Base-by-base conservation (phyloP, 306 rosid species). In the Urtica urens region DNA sequence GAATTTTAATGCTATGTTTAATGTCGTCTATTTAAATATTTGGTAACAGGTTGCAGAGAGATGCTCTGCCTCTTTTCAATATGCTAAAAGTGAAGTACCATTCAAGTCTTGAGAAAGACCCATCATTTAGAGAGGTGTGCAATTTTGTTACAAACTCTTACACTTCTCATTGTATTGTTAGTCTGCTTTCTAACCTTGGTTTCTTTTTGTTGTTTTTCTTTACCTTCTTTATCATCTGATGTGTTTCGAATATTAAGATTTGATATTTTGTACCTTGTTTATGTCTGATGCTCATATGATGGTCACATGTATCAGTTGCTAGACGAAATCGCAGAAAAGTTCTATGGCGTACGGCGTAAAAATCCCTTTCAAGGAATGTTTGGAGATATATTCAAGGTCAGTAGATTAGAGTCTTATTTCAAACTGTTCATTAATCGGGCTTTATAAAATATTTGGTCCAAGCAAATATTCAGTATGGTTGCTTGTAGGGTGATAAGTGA, bases 31-130 rank as follows among this genome's bases (percentile, higher is more conserved):
- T n/a, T n/a, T n/a, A n/a, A n/a, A n/a, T n/a, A n/a, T n/a, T n/a
- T n/a, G n/a, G n/a, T n/a, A 35, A 61, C 90, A 90, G 97, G 73
- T 64, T 90, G 94, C 82, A 82, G 69, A 79, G 96, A 71, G 92
- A 85, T 67, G 87, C 96, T 49, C 49, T 82, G 55, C 96, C 96
- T 2, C 95, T 92, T 65, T 85, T 82, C 49, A 92, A 73, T 58
- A 82, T 79, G 87, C 60, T 92, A 70, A 73, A 74, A 66, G 51
- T 52, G 21, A 85, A 74, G 9, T 92, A 68, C 71, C 81, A 79
- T 69, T 30, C 83, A 39, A 45, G 78, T 64, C 29, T 92, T 49
- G 87, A 85, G 49, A 77, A 86, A 68, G 99, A 90, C 51, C 94
- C 94, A 42, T 38, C 78, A 18, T 75, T 90, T 68, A 65, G 71